Base-by-base conservation (phyloP, 371 early-diverging fungal genomes). In the Batkoa obscura region DNA sequence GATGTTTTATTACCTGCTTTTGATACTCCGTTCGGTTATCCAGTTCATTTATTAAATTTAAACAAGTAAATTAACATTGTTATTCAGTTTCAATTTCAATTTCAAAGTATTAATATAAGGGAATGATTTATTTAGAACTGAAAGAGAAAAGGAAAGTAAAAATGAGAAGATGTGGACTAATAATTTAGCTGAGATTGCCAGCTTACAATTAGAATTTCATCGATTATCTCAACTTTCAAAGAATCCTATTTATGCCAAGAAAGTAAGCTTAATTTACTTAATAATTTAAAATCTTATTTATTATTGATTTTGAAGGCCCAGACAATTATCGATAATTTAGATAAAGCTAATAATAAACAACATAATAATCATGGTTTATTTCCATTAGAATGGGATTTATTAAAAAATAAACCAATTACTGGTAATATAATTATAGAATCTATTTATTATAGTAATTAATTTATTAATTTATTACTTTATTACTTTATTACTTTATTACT, bases 151-250 rank as follows among this genome's bases (percentile, higher is more conserved):
- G 9, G 17, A 17, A 13, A 13, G 8, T 30, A 15, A 30, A 8
- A 13, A 8, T 13, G 30, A 15, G 13, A 13, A 8, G 8, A 17
- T 8, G 9, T 9, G 30, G 17, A 13, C 47, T 47, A 15, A 9
- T 13, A 34, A 10, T 88, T 32, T 88, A 30, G 94, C 93, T 2
- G 92, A 92, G 56, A 78, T 86, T 10, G 91, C 89, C 3, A 83
- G 90, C 0, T 64, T 94, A 30, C 74, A 90, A 50, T 64, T 96
- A 37, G 97, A 96, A 68, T 87, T 88, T 62, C 78, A 83, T 46
- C 71, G 78, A 42, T 71, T 94, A 33, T 77, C 83, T 2, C 66
- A 79, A 39, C 71, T 89, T 41, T 83, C 88, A 0, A 75, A 77
- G 0, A 70, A 86, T 48, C 64, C 70, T 12, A 60, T 68, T 4